These are phyloP conservation scores for Calonectria honghensis DNA, from an alignment of 2,329 filamentous ascomycete genomes.

Conservation along the genomic window DNA sequence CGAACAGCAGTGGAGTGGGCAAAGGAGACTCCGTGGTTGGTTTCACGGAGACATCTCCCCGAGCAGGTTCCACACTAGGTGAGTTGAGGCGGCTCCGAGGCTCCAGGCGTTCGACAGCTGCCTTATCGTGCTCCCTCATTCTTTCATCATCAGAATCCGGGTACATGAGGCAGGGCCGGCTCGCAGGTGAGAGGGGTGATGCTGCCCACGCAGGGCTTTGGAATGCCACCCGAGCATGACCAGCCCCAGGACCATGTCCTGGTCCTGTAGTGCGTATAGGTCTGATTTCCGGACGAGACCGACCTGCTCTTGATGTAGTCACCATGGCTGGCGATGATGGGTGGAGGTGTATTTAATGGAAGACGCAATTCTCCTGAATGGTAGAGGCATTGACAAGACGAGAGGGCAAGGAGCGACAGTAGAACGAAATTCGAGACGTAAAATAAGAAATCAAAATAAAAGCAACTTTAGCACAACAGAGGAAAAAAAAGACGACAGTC, in stretches of 20 bases:
- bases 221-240: slow-evolving; percentile 41
- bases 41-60: slow-evolving; percentile 41
- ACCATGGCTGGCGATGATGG: slow-evolving; percentile 43
- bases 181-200: slow-evolving; percentile 49
- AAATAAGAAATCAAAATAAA: not conserved
- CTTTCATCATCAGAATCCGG: slow-evolving; percentile 46
- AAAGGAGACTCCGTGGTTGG: slow-evolving; percentile 44
- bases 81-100: slow-evolving; percentile 32
- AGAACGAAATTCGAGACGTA: not conserved
- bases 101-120: slow-evolving; percentile 43
- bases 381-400: not conserved
- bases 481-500: slow-evolving; percentile 12
- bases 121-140: slow-evolving; percentile 46
- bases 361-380: not conserved
- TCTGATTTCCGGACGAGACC: slow-evolving; percentile 48
- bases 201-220: slow-evolving; percentile 51
- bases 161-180: slow-evolving; percentile 43
- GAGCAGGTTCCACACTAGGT: slow-evolving; percentile 36
- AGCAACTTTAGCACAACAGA: not conserved
- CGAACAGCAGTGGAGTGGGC: slow-evolving; percentile 36
- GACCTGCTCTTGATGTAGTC: slow-evolving; percentile 41
- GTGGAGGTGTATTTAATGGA: not conserved
- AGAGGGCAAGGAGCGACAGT: not conserved
- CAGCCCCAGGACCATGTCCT: slow-evolving; percentile 39
- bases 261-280: slow-evolving; percentile 51